These are phyloP conservation scores for Colletotrichum sp. DNA, from an alignment of 2,329 filamentous ascomycete genomes.

Conservation along the genomic window DNA sequence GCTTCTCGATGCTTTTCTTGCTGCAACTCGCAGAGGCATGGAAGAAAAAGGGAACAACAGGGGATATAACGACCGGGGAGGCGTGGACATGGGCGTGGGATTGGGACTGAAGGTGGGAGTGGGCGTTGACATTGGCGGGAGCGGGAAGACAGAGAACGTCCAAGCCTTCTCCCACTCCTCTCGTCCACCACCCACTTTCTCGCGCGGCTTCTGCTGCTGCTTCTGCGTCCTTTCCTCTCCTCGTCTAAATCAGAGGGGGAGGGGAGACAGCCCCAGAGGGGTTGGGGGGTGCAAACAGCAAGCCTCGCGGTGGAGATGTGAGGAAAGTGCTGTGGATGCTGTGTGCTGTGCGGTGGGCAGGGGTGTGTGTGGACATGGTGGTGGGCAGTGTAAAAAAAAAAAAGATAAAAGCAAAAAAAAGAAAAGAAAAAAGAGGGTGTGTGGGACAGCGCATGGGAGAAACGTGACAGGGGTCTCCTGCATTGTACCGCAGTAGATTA, in stretches of 20 bases:
- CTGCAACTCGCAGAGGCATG: conserved; percentile 17
- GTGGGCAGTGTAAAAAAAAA: background rate
- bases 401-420: background rate
- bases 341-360: background rate
- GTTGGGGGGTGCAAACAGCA: background rate
- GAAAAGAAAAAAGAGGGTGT: conserved; percentile 22
- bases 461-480: conserved; percentile 53
- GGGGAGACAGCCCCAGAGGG: background rate
- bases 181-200: background rate
- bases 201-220: background rate
- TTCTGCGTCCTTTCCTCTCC: background rate
- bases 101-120: background rate
- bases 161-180: background rate
- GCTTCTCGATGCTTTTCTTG: conserved; percentile 20
- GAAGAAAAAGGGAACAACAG: conserved; percentile 12
- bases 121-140: background rate
- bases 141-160: background rate
- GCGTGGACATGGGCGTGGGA: background rate
- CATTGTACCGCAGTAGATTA: conserved; percentile 48
- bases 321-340: background rate
- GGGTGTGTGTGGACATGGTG: background rate
- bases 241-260: background rate
- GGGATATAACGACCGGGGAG: conserved; percentile 20
- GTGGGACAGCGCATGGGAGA: conserved; percentile 55
- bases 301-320: background rate